phyloP scores from a whole-genome alignment of 2,329 filamentous ascomycete genomes.

The Alternaria brassicicola region DNA sequence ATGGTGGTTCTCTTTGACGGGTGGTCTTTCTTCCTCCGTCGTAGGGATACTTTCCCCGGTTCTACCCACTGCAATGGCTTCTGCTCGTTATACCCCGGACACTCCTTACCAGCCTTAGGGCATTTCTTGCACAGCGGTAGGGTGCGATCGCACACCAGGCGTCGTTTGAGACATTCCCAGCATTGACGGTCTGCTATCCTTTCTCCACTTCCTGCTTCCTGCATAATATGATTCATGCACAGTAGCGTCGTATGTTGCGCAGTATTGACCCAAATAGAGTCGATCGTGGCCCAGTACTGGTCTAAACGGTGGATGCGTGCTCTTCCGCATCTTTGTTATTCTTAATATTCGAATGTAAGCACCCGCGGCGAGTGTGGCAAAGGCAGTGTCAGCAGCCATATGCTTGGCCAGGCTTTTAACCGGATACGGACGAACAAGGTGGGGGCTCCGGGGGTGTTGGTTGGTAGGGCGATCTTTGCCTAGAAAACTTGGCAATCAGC shows the following conservation, averaged over 20 bases:
- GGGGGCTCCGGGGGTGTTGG: neutral
- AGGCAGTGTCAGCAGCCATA: neutral
- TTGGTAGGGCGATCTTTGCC: neutral
- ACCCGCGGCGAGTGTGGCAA: neutral
- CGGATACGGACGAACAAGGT: neutral
- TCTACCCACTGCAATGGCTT: slow-evolving; percentile 37
- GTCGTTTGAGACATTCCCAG: slow-evolving; percentile 36
- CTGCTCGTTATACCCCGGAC: slow-evolving; percentile 32
- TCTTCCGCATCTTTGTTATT: neutral
- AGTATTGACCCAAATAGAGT: too few species aligned
- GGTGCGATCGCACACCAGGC: slow-evolving; percentile 36
- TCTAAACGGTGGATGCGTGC: neutral
- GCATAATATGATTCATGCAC: neutral
- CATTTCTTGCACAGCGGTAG: slow-evolving; percentile 35
- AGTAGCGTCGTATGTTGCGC: accelerated
- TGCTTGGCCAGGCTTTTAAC: neutral
- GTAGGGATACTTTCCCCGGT: slow-evolving; percentile 29
- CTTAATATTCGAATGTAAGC: neutral
- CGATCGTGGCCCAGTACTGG: neutral
- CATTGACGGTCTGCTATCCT: slow-evolving; percentile 29
- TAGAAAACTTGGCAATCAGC: neutral
- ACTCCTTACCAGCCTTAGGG: slow-evolving; percentile 26
- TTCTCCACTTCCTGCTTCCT: neutral
- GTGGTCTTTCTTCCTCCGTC: slow-evolving; percentile 5
- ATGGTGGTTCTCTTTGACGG: neutral